Conservation (phyloP, 805 yeast genomes). For the Cyberlindnera sargentensis region DNA sequence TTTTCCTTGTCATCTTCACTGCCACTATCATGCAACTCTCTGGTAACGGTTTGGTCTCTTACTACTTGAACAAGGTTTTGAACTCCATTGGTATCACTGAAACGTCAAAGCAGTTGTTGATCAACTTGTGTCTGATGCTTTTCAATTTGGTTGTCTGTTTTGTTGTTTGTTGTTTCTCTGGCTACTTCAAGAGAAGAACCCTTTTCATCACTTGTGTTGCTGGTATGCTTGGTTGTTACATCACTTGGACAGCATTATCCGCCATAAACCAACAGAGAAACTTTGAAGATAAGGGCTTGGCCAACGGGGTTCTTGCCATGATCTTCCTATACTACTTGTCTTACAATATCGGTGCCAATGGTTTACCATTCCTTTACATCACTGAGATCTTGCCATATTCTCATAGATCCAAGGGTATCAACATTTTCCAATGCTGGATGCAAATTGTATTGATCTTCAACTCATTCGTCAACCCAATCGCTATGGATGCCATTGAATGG, state of each 20-base stretch:
- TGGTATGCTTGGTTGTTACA: slow-evolving; percentile 30
- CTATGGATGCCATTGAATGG: slow-evolving; percentile 31
- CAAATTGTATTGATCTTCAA: slow-evolving; percentile 22
- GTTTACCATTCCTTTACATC: slow-evolving; percentile 37
- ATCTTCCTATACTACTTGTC: slow-evolving; percentile 33
- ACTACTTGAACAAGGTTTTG: slow-evolving; percentile 43
- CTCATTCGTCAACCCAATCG: slow-evolving; percentile 31
- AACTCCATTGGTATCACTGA: slow-evolving; percentile 45
- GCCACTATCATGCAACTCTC: slow-evolving; percentile 37
- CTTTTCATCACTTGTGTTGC: slow-evolving; percentile 29
- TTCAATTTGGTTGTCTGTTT: slow-evolving; percentile 32
- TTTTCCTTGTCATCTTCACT: slow-evolving; percentile 27
- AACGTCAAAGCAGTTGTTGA: slow-evolving; percentile 34
- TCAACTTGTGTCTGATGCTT: slow-evolving; percentile 43
- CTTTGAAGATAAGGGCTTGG: slow-evolving; percentile 31
- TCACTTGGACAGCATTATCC: slow-evolving; percentile 38
- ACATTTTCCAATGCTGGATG: slow-evolving; percentile 12
- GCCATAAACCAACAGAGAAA: slow-evolving; percentile 35
- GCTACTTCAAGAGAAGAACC: slow-evolving; percentile 29
- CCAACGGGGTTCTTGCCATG: slow-evolving; percentile 39
- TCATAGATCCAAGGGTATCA: slow-evolving; percentile 23
- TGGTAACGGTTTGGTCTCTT: slow-evolving; percentile 45
- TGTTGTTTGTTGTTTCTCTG: slow-evolving; percentile 19
- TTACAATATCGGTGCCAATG: slow-evolving; percentile 37
- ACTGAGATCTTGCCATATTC: slow-evolving; percentile 34